Conservation (phyloP, 148 eudicot genomes). For the Rhododendron molle region DNA sequence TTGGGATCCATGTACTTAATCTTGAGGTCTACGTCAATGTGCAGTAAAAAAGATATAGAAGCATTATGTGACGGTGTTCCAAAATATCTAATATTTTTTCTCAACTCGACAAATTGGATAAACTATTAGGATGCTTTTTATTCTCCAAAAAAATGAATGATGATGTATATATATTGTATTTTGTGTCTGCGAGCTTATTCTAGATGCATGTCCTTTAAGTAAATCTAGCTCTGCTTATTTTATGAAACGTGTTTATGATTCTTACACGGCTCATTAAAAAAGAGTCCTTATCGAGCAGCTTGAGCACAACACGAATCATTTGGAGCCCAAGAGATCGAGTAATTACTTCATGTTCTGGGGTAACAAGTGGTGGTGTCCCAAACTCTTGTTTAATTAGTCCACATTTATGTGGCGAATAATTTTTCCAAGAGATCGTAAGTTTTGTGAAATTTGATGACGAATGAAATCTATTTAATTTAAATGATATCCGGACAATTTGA, state of each 20-base stretch:
- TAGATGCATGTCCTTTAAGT: no score
- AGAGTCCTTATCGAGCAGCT: neutral
- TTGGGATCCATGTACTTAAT: neutral
- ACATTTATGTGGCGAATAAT: no score
- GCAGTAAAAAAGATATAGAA: neutral
- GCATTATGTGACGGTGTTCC: neutral
- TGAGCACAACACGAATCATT: no score
- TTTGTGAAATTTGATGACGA: neutral
- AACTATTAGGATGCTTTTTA: neutral
- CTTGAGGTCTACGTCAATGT: neutral
- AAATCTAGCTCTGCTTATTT: neutral
- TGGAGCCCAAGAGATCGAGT: no score
- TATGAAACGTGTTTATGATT: no score
- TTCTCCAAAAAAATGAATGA: neutral
- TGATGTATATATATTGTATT: no score
- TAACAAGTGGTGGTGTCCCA: no score
- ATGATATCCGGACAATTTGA: neutral
- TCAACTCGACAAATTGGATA: neutral
- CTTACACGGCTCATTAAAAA: no score
- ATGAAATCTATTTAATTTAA: neutral
- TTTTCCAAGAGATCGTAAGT: no score
- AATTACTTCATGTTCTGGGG: no score
- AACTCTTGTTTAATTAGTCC: no score
- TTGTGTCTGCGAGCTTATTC: no score
- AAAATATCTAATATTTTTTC: neutral